These are phyloP conservation scores for Sphaerosporella brunnea DNA, from an alignment of 495 filamentous ascomycete genomes.

Conservation along the genomic window DNA sequence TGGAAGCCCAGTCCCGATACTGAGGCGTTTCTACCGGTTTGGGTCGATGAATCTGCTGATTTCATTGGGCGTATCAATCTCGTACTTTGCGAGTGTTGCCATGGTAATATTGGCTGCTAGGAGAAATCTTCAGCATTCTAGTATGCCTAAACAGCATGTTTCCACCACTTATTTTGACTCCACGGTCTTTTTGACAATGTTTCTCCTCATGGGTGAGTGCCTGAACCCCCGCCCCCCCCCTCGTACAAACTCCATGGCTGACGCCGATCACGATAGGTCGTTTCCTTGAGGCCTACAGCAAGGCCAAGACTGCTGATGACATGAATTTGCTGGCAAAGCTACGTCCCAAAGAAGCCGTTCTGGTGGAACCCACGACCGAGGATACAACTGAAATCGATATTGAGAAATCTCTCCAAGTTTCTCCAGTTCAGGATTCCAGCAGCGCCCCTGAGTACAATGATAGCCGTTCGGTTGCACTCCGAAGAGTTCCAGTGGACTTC, in stretches of 20 bases:
- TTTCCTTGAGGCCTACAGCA: slow-evolving; percentile 78
- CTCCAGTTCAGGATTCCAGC: neutral
- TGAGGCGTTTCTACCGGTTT: slow-evolving; percentile 72
- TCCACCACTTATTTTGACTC: slow-evolving; percentile 76
- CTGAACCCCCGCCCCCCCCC: neutral
- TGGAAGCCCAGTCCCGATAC: slow-evolving; percentile 56
- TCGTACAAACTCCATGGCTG: no score
- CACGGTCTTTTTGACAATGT: slow-evolving; percentile 83
- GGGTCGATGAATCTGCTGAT: slow-evolving; percentile 95
- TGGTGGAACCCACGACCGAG: slow-evolving; percentile 32
- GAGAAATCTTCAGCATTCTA: slow-evolving; percentile 20
- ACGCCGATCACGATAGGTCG: slow-evolving; percentile 31
- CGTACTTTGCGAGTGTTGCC: slow-evolving; percentile 69
- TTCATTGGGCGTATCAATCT: slow-evolving; percentile 72
- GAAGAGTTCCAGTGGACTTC: slow-evolving; percentile 45
- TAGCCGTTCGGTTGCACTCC: slow-evolving; percentile 21
- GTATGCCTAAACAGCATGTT: slow-evolving; percentile 27
- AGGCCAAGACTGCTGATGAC: slow-evolving; percentile 78
- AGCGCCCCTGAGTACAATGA: slow-evolving; percentile 9
- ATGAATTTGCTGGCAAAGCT: slow-evolving; percentile 63
- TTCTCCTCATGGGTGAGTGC: slow-evolving; percentile 50
- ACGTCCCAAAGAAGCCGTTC: slow-evolving; percentile 57
- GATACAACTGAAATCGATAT: neutral
- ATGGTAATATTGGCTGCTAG: slow-evolving; percentile 55
- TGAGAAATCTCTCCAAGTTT: neutral